Evolutionary conservation across 2,329 filamentous ascomycete species (phyloP), one percentile per base, ranked within the genome.

Genomic region (Hypoxylon sp.): DNA sequence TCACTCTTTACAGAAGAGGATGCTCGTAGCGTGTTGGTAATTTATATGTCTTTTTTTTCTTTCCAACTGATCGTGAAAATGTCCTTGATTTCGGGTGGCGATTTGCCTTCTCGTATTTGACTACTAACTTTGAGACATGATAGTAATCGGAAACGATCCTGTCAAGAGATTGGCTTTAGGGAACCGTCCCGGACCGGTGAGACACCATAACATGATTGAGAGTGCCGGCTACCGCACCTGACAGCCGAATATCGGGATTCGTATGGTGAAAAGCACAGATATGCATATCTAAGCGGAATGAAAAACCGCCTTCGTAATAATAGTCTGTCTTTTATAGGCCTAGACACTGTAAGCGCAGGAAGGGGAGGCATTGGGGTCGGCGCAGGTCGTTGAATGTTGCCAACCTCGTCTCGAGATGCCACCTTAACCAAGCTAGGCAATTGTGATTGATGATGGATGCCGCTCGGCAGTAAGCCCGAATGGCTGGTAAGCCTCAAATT

Each of bases 401-500:
- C 60, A 46, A 38, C 51, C 36, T 57, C 5, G 50, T 43, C 25
- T 41, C 10, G 41, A n/a, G 19, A 34, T 28, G 17, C 9, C 30
- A 2, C 49, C 41, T 49, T 49, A 53, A 43, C 38, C 32, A 25
- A 38, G 51, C 28, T 46, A 55, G 43, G 58, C 45, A 62, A 59
- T 30, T 55, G 34, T 53, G 36, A 32, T 36, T 46, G 58, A 14
- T 48, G 41, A 25, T n/a, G 17, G 32, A 50, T 53, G 17, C 38
- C 17, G 38, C n/a, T 65, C 63, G 66, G 66, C 36, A 69, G 23
- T 45, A 53, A 21, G 43, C 41, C 53, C 58, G 59, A 60, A 19
- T 63, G 59, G 63, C 50, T 56, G 62, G 53, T 62, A 9, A 60
- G 65, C 53, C 48, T 63, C 50, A 57, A 25, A 64, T 59, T 45